phyloP scores from a whole-genome alignment of 148 eudicot genomes.

The Heliosperma pusillum region DNA sequence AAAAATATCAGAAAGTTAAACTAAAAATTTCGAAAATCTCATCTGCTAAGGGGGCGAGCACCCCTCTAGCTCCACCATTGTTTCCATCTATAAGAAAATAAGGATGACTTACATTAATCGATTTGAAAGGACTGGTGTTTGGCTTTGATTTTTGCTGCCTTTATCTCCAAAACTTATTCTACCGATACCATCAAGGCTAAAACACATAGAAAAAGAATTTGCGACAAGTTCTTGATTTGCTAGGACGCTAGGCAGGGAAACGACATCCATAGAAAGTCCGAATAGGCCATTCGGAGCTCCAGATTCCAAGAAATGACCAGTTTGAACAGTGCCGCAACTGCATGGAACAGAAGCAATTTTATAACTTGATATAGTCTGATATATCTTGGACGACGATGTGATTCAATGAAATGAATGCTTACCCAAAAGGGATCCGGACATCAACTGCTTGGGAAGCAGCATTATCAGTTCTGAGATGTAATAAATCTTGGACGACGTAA shows the following conservation, averaged over 20 bases:
- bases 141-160: constrained; percentile 57
- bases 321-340: constrained; percentile 77
- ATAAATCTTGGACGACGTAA: constrained; percentile 60
- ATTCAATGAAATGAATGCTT: constrained; percentile 16
- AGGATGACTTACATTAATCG: constrained; percentile 40
- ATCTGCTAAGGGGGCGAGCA: too few relatives aligned
- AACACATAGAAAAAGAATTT: constrained; percentile 96
- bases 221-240: constrained; percentile 56
- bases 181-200: constrained; percentile 58
- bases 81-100: background rate
- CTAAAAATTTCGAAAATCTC: too few relatives aligned
- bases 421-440: constrained; percentile 72
- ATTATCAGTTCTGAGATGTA: constrained; percentile 59
- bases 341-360: constrained; percentile 17
- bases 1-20: too few relatives aligned
- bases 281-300: constrained; percentile 94
- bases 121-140: constrained; percentile 57
- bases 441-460: constrained; percentile 34
- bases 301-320: constrained; percentile 73
- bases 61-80: too few relatives aligned
- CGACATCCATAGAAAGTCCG: constrained; percentile 65
- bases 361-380: background rate
- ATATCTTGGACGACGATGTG: too few relatives aligned
- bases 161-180: constrained; percentile 88
- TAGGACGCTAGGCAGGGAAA: constrained; percentile 78